phyloP scores from a whole-genome alignment of 805 yeast species.

The Schwanniomyces vanrijiae region DNA sequence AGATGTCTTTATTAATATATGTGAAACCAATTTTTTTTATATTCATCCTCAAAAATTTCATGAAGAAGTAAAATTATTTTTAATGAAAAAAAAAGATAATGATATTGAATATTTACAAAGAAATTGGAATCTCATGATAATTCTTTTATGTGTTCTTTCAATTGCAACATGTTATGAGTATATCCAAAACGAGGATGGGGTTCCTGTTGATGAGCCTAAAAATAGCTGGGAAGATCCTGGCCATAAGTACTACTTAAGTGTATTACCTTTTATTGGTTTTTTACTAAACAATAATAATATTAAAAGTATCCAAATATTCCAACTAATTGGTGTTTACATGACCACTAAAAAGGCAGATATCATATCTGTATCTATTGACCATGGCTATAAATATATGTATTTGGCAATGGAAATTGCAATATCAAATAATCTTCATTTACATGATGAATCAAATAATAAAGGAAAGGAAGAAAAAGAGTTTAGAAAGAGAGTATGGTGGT shows the following conservation, averaged over 20 bases:
- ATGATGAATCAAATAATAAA: conserved; percentile 7
- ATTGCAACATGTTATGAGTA: conserved; percentile 14
- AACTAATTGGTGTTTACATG: conserved; percentile 14
- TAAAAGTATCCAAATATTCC: conserved; percentile 12
- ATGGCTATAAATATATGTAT: conserved; percentile 13
- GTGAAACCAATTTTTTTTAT: conserved; percentile 17
- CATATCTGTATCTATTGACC: conserved; percentile 11
- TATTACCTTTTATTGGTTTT: conserved; percentile 15
- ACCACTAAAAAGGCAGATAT: conserved; percentile 16
- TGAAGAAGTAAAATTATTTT: conserved; percentile 5
- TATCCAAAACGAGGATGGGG: conserved; percentile 7
- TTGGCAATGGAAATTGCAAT: conserved; percentile 14
- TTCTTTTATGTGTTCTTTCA: conserved; percentile 10
- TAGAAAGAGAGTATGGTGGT: conserved; percentile 14
- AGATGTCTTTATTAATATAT: conserved; percentile 11
- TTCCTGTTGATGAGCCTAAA: conserved; percentile 1
- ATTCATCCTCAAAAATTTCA: conserved; percentile 9
- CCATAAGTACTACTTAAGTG: conserved; percentile 10
- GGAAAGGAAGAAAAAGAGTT: conserved; percentile 7
- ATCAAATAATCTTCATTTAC: conserved; percentile 10
- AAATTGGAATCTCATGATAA: conserved; percentile 11
- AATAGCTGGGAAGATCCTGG: conserved; percentile 13
- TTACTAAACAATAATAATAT: conserved; percentile 12
- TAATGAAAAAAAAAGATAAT: conserved; percentile 3
- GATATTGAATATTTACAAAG: conserved; percentile 9